Percentiles rank a stretch among this genome's conserved stretches.
Conservation (phyloP, 2,329 filamentous ascomycete genomes). For the Hansfordia pulvinata region DNA sequence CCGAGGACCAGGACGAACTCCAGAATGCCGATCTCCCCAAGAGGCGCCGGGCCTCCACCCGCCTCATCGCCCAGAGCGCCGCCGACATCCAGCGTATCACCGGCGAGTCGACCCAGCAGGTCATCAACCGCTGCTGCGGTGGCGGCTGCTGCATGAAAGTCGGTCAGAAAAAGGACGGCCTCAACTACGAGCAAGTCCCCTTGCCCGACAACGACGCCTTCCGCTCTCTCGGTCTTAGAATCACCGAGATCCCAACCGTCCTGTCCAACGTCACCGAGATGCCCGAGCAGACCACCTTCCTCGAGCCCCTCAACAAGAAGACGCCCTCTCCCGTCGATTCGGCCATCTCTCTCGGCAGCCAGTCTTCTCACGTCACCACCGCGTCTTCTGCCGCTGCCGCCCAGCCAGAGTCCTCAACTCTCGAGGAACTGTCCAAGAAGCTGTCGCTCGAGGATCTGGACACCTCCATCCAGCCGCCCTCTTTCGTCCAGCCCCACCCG, state of each 20-base stretch:
- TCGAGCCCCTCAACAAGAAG: constrained; percentile 41
- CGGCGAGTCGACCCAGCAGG: constrained; percentile 46
- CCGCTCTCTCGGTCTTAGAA: constrained; percentile 60
- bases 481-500: constrained; percentile 86
- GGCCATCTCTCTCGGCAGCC: constrained; percentile 26
- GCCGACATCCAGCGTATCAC: constrained; percentile 50
- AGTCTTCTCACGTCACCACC: constrained; percentile 22
- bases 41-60: constrained; percentile 53
- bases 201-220: constrained; percentile 77
- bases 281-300: constrained; percentile 61
- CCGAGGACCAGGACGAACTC: constrained; percentile 43
- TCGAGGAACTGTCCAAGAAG: constrained; percentile 11
- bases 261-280: constrained; percentile 60
- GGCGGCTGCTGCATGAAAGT: constrained; percentile 48
- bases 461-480: constrained; percentile 60
- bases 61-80: constrained; percentile 49
- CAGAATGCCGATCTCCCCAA: constrained; percentile 29
- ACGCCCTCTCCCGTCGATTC: constrained; percentile 34
- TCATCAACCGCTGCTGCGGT: constrained; percentile 50
- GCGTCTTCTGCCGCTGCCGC: too few species aligned
- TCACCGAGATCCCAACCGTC: constrained; percentile 60
- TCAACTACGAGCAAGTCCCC: constrained; percentile 37
- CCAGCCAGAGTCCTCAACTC: too few species aligned
- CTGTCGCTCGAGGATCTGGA: constrained; percentile 31
- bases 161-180: constrained; percentile 25